Base-by-base conservation (phyloP, 2,329 filamentous ascomycete species). In the Epichloe sibirici region DNA sequence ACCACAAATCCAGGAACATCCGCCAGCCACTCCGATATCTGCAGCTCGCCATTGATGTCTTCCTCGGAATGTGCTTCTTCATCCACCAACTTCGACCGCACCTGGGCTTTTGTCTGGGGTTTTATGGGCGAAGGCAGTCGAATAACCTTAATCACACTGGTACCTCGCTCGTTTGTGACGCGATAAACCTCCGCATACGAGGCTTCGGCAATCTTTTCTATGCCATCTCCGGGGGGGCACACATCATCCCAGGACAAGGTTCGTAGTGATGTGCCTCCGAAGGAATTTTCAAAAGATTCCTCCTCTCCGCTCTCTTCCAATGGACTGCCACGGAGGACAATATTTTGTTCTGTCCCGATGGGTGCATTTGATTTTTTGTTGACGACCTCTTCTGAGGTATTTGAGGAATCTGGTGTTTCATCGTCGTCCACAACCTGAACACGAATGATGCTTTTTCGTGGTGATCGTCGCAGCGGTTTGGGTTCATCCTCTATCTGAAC, bases 141-240 rank as follows among this genome's bases (percentile, higher is more conserved):
- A 53, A 84, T 80, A 21, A 79, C 75, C 58, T 85, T 85, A 66
- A 85, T 79, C 59, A 85, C 82, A 62, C 79, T 83, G 28, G 76
- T 81, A 8, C 79, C 80, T 15, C 74, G 70, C 45, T 72, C 69
- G 60, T 82, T 83, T 46, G 71, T 77, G 57, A 84, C 73, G 9
- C 79, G 78, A 58, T 83, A 85, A 9, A 85, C 79, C 61, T 85
- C 81, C 5, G 81, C 80, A 58, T 78, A 85, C 2, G 81, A 84
- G 5, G 81, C 81, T 62, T 85, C 81, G 9, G 81, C 81, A 49
- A 85, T 84, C 65, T 85, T 85, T 44, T 73, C 71, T 48, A 84
- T 79, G 38, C 65, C 64, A 59, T 78, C 74, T 15, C 71, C 73
- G 0, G 70, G 66, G 17, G 76, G 74, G 48, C 79, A 79, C 34